phyloP scores from a whole-genome alignment of 2,329 filamentous ascomycete species.

The Penicillium brasilianum region DNA sequence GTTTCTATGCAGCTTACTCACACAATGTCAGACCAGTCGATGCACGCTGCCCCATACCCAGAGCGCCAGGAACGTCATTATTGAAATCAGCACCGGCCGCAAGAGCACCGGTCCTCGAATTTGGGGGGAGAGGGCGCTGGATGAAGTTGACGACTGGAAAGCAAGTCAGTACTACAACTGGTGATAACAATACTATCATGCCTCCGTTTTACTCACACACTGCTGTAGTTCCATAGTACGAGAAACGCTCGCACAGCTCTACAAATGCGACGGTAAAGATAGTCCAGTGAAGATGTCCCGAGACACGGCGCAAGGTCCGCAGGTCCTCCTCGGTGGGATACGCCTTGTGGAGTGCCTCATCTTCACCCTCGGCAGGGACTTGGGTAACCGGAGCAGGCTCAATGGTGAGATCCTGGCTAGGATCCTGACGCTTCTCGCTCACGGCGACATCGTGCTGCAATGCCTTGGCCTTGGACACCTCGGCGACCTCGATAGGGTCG shows the following conservation, averaged over 20 bases:
- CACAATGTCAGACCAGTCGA: conserved; percentile 57
- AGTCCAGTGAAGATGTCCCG: conserved; percentile 61
- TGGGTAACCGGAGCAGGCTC: conserved; percentile 11
- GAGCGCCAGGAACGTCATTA: conserved; percentile 53
- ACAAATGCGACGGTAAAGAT: conserved; percentile 74
- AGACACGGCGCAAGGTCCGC: conserved; percentile 40
- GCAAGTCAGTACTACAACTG: conserved; percentile 9
- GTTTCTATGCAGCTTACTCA: conserved; percentile 30
- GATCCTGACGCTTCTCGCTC: conserved; percentile 20
- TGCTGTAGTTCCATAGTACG: conserved; percentile 74
- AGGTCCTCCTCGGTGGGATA: conserved; percentile 44
- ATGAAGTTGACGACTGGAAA: conserved; percentile 65
- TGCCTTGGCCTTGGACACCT: conserved; percentile 32
- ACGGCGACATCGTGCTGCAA: conserved; percentile 24
- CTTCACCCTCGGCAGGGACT: conserved; percentile 7
- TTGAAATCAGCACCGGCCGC: conserved; percentile 24
- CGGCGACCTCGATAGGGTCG: conserved; percentile 33
- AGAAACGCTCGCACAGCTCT: conserved; percentile 77
- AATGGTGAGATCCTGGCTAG: conserved; percentile 18
- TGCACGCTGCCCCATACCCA: conserved; percentile 64
- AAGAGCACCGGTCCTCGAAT: conserved; percentile 59
- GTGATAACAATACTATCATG: background rate
- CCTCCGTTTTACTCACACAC: conserved; percentile 59
- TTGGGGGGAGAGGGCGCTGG: conserved; percentile 59
- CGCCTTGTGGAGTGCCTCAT: conserved; percentile 13